Conservation (phyloP, 1,284 basidiomycete species). For the Pholiota adiposa region DNA sequence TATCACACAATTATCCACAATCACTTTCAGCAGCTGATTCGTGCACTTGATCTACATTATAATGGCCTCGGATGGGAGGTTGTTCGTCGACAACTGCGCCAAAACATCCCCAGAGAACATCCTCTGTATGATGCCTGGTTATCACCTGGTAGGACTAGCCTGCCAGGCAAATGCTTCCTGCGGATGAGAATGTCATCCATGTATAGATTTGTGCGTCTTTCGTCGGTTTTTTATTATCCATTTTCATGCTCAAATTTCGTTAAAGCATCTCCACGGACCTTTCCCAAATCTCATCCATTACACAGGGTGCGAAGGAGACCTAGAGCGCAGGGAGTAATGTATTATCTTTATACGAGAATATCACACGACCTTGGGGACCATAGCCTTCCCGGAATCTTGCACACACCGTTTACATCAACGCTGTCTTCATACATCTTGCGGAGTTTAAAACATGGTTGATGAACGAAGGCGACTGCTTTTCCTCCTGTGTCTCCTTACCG, state of each 20-base stretch:
- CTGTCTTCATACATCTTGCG: background rate
- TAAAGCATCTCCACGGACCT: constrained; percentile 51
- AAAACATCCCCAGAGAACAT: constrained; percentile 44
- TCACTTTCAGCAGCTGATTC: constrained; percentile 30
- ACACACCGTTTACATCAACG: too few species aligned
- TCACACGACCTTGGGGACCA: background rate
- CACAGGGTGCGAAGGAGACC: constrained; percentile 32
- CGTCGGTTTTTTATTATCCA: background rate
- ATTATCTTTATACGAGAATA: background rate
- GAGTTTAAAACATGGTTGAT: constrained; percentile 6
- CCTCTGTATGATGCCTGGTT: constrained; percentile 49
- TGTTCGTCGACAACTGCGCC: constrained; percentile 47
- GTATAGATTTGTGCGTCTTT: constrained; percentile 49
- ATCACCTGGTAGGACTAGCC: constrained; percentile 45
- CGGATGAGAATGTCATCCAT: constrained; percentile 54
- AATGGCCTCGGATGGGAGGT: constrained; percentile 35
- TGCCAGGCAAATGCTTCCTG: constrained; percentile 57
- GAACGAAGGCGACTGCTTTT: background rate
- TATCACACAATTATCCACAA: constrained; percentile 60
- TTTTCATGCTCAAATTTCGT: constrained; percentile 8
- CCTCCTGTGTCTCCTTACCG: background rate
- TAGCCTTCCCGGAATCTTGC: too few species aligned
- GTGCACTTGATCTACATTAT: constrained; percentile 49
- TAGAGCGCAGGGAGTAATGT: background rate
- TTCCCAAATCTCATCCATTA: constrained; percentile 57